Evolutionary conservation across 164 flowering plant genomes (phyloP), one percentile per base, ranked within the genome.

Genomic region (Euptelea pleiosperma): DNA sequence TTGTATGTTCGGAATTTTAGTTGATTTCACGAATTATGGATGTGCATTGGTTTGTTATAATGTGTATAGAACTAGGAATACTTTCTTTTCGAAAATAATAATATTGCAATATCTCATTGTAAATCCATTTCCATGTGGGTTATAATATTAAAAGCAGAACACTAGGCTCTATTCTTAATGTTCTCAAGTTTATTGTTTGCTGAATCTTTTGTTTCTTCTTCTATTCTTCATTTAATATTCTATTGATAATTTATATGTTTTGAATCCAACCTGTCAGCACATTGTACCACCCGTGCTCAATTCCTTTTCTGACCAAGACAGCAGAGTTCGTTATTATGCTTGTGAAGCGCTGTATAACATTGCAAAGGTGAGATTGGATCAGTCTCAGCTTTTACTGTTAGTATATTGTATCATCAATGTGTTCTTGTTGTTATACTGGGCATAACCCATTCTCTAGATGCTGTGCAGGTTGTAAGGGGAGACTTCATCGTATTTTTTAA

Each of bases 271-370:
- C 10, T 69, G 18, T 40, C 81, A 93, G 97, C 90, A 86, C 86
- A 90, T 93, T 70, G 89, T 93, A 40, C 92, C 86, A 29, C 97
- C 97, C n/a, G 99, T 93, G 55, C 81, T 93, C 31, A 65, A 73
- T 70, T 90, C 96, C 43, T 93, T 93, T 54, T 69, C 84, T 64
- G 96, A 93, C 57, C 92, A 86, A 82, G 99, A 93, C 73, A 83
- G 97, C 75, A 83, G 95, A 75, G 99, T 93, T 72, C 92, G 97
- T 22, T 93, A 93, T 67, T 90, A 88, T 85, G 99, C 99, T 50
- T 93, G 99, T 77, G 99, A 93, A 79, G 97, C 99, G 46, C 72
- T 93, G 31, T 93, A 93, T 71, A 93, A 93, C 78, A 93, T 93
- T 69, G 99, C 97, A 45, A 93, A 93, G 97, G 99, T 93, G 67